Base-by-base conservation (phyloP, 2,329 filamentous ascomycete genomes). In the Verticillium nonalfalfae region DNA sequence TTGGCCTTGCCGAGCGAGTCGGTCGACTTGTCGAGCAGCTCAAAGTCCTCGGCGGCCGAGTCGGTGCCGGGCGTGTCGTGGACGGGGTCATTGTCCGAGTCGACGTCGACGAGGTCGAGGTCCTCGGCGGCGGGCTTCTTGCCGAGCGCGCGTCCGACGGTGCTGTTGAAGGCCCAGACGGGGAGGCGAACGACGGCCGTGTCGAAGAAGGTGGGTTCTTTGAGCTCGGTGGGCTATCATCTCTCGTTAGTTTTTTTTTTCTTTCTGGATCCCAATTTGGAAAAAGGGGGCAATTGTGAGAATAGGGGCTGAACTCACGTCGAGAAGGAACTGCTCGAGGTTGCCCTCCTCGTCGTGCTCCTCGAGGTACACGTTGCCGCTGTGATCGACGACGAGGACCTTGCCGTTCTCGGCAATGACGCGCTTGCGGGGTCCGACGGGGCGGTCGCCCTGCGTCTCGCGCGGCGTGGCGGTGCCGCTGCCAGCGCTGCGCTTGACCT, bases 321-420 rank as follows among this genome's bases (percentile, higher is more conserved):
- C 94, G 63, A 99, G 86, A 65, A 97, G 79, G 72, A 89, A 96
- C 72, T 97, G 91, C 67, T 90, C 85, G 36, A 86, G 84, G 60
- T 90, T 86, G 59, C 95, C 95, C 31, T 97, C 91, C 67, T 93
- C 93, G 59, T 92, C 91, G 69, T 91, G 85, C 71, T 96, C 91
- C 75, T 98, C 93, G n/a, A 99, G 81, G 72, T 91, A 99, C 13
- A 99, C 95, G 68, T 97, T 93, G 34, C 95, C 95, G 10, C 89
- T 80, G 0, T 91, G 91, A 75, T 99, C 94, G 4, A 99, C 95
- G 61, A 99, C 89, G 40, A 99, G 80, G 1, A 96, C 83, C 80
- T 98, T 99, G 67, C 95, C 95, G 69, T 99, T 99, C 80, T 97
- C 90, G 2, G 93, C 94, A 33, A 93, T 86, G 15, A 98, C 91